Percentiles rank a stretch among this genome's conserved stretches.
Conservation (phyloP, 768 basidiomycete genomes). For the Boletus pseudo-olivaceus region DNA sequence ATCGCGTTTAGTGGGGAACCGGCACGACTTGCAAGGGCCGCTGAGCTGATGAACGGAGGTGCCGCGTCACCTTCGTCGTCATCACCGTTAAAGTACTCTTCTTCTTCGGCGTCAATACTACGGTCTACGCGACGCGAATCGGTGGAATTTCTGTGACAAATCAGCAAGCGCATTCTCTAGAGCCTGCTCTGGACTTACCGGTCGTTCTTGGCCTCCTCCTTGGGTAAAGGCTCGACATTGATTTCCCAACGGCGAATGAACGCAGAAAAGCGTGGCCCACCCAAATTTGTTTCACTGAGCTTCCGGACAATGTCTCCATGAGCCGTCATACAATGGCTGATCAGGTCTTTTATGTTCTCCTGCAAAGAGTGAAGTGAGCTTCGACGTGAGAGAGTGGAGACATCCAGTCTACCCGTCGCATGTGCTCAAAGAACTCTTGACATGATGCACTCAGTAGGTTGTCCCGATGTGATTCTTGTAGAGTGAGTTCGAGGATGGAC, state of each 20-base stretch:
- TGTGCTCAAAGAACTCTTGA: conserved; percentile 92
- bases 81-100: conserved; percentile 89
- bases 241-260: conserved; percentile 87
- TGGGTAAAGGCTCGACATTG: conserved; percentile 77
- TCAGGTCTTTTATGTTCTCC: conserved; percentile 87
- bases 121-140: conserved; percentile 43
- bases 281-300: conserved; percentile 58
- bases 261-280: conserved; percentile 62
- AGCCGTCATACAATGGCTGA: conserved; percentile 77
- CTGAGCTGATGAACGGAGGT: conserved; percentile 30
- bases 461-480: conserved; percentile 79
- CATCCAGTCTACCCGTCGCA: conserved; percentile 66
- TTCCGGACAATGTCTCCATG: conserved; percentile 63
- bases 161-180: conserved; percentile 6
- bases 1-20: conserved; percentile 36
- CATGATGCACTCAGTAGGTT: conserved; percentile 93
- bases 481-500: conserved; percentile 80
- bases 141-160: conserved; percentile 35
- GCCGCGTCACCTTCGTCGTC: conserved; percentile 67
- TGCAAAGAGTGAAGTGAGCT: conserved; percentile 29
- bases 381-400: background rate
- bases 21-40: conserved; percentile 24
- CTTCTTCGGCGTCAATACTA: conserved; percentile 72
- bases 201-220: conserved; percentile 46
- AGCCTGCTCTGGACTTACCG: conserved; percentile 39